A percentile compares a stretch with the other conserved stretches of the same genome.
Conservation (phyloP, 805 yeast genomes). For the Ogataea trehaloabstinens region DNA sequence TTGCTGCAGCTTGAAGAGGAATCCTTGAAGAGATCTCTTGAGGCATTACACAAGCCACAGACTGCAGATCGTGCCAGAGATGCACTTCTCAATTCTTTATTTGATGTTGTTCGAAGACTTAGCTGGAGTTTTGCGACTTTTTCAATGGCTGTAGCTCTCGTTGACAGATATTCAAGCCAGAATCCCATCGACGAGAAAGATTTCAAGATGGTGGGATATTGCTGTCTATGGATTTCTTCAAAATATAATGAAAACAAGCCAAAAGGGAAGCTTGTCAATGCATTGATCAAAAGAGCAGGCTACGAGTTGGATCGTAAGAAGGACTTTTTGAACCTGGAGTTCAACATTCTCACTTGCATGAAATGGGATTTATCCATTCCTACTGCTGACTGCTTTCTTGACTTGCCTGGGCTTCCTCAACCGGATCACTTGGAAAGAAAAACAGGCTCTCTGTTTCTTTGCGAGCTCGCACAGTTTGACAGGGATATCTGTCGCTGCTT, state of each 20-base stretch:
- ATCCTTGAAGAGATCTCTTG: neutral
- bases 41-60: neutral
- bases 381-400: constrained; percentile 63
- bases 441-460: constrained; percentile 56
- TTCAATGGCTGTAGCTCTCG: constrained; percentile 35
- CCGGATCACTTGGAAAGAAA: constrained; percentile 46
- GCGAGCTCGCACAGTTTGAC: constrained; percentile 66
- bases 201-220: constrained; percentile 39
- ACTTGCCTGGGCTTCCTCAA: constrained; percentile 39
- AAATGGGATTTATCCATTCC: constrained; percentile 64
- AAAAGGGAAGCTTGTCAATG: constrained; percentile 40
- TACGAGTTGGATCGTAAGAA: constrained; percentile 21
- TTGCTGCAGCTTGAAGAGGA: constrained; percentile 21
- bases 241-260: constrained; percentile 50
- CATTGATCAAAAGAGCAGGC: constrained; percentile 31
- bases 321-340: constrained; percentile 62
- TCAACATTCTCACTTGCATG: constrained; percentile 59
- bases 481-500: constrained; percentile 53
- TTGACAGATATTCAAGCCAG: constrained; percentile 39
- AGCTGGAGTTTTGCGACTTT: constrained; percentile 35
- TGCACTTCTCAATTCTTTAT: constrained; percentile 29
- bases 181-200: constrained; percentile 33
- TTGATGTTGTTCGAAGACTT: constrained; percentile 30
- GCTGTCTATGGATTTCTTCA: constrained; percentile 47
- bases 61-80: constrained; percentile 12